Base-by-base conservation (phyloP, 2,329 filamentous ascomycete genomes). In the Colletotrichum somersetense region DNA sequence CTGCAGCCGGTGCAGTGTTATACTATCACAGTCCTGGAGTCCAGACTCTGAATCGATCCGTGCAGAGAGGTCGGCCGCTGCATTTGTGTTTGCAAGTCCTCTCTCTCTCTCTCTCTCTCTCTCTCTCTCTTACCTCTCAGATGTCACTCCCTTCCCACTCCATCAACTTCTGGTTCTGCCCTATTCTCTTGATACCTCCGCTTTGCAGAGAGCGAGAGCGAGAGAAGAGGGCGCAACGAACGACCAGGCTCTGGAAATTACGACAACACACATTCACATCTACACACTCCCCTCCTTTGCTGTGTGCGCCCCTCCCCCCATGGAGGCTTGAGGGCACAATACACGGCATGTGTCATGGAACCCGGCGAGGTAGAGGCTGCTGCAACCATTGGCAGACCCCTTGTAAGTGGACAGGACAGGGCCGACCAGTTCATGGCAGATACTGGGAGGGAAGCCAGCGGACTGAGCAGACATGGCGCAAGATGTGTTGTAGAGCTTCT, bases 1-100 rank as follows among this genome's bases (percentile, higher is more conserved):
- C 58, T 71, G 65, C 66, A 64, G 66, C 65, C 66, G 66, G 66
- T 52, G 53, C 53, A 48, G 57, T 68, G 69, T 69, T 72, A 69
- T 72, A 72, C 40, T 62, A 52, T 66, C 53, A 30, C 35, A 16
- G 23, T 66, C 35, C 35, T 48, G 66, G 52, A 68, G 38, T 26
- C 46, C 46, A 33, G 53, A 44, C 30, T 42, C 26, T 48, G 26
- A 59, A 69, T 72, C 46, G 66, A 48, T 56, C 58, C 56, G 30
- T 61, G 40, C 63, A 61, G 56, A 53, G 20, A 38, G 33, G 10
- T 26, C 26, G 33, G 30, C 50, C 20, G 44, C 35, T 58, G 52
- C 53, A 50, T 6, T 48, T 38, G 53, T 56, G 26, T 58, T 67
- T 64, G 62, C 30, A 58, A 35, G 12, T 58, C 5, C 38, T 42